phyloP scores from a whole-genome alignment of 2,329 filamentous ascomycete species.

The Diaporthe sp. region DNA sequence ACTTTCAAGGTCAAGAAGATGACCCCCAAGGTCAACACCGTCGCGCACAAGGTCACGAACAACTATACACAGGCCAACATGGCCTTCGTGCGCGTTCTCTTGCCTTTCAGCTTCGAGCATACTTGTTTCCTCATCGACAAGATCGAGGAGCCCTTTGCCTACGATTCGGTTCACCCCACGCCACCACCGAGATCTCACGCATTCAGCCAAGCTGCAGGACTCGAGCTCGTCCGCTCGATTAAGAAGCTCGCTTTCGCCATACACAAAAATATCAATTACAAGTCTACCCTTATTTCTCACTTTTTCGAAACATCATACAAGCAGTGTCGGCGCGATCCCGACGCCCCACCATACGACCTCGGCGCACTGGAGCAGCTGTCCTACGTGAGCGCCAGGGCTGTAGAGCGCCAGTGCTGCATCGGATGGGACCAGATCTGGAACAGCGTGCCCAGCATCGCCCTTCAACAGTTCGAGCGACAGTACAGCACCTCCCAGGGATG shows the following conservation, averaged over 20 bases:
- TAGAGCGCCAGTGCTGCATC: constrained; percentile 1
- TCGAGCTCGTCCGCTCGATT: constrained; percentile 1
- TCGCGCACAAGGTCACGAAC: neutral
- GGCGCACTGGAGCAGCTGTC: neutral
- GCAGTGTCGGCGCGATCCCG: neutral
- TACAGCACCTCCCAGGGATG: neutral
- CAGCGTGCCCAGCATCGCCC: neutral
- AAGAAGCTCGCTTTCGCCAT: neutral
- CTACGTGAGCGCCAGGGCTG: neutral
- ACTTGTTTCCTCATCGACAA: neutral
- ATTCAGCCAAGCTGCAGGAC: neutral
- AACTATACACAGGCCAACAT: neutral
- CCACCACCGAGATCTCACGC: accelerated
- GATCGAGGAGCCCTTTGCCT: neutral
- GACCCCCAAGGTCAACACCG: neutral
- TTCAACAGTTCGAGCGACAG: neutral
- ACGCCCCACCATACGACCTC: neutral
- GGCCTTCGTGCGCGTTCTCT: neutral
- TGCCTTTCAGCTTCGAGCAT: neutral
- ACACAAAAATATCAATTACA: neutral
- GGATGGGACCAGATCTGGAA: neutral
- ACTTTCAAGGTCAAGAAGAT: neutral
- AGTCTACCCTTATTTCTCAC: neutral
- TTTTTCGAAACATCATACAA: neutral
- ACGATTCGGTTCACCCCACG: neutral